Base-by-base conservation (phyloP, 83 land plant species). In the Picea mariana region DNA sequence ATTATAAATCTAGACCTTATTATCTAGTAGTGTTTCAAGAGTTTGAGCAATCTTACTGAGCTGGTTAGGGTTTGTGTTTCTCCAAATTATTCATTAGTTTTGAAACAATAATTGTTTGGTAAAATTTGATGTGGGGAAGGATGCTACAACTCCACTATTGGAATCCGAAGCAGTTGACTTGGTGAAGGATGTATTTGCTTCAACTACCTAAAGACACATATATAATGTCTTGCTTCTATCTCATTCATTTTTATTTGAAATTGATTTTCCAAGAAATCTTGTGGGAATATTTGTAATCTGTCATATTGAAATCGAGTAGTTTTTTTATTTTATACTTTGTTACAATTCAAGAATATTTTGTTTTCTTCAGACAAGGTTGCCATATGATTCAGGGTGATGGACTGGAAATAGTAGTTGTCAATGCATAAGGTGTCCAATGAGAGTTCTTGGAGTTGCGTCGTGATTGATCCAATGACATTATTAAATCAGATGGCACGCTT, bases 191-290 rank as follows among this genome's bases (percentile, higher is more conserved):
- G 89, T 88, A 26, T 97, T 97, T 90, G 95, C 94, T 75, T 93
- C 97, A 38, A 96, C 99, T 76, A 81, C 98, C 9, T 95, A 97
- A 85, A 88, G 99, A 84, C 96, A 97, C 55, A 97, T 95, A 63
- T 95, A 90, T 88, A 93, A 98, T 49, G 98, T 94, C 84, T 58
- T 73, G 85, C 72, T 23, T 79, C 62, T 62, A 65, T 66, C 24
- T 58, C 16, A 27, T 66, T 52, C 49, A 6, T 55, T 67, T 62
- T 76, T 24, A 66, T 34, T 77, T 40, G 26, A 31, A 49, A 21
- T 34, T 17, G 12, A 8, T 61, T 18, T 59, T 27, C 9, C 16
- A 12, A 47, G 16, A 79, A 27, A 20, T 7, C 49, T 75, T 47
- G 59, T 75, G 52, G 31, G 40, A 23, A 44, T 47, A 47, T 75